Percentiles rank a stretch among this genome's conserved stretches.
Conservation (phyloP, 1,284 basidiomycete genomes). For the Apiotrichum akiyoshidainum region DNA sequence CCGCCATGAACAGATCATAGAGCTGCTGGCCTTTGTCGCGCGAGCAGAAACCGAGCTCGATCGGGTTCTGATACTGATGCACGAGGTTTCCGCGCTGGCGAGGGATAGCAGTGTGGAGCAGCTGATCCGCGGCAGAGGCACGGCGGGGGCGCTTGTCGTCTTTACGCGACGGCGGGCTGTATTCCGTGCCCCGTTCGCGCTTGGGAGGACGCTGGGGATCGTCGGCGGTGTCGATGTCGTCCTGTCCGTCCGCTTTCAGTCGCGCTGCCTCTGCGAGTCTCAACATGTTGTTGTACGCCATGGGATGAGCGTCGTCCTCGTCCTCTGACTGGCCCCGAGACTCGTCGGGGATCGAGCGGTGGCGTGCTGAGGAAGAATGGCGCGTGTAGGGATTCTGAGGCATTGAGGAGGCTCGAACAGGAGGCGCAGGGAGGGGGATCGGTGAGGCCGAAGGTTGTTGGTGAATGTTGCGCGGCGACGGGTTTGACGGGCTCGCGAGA, state of each 20-base stretch:
- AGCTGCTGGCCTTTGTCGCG: slow-evolving; percentile 72
- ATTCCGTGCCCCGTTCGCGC: neutral
- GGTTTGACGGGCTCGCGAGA: no score
- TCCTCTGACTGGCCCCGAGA: slow-evolving; percentile 28
- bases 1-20: slow-evolving; percentile 69
- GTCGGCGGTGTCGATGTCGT: slow-evolving; percentile 1
- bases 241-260: slow-evolving; percentile 35
- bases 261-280: slow-evolving; percentile 48
- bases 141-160: slow-evolving; percentile 11
- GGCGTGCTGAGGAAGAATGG: no score
- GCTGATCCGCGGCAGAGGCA: slow-evolving; percentile 17
- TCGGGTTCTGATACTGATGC: slow-evolving; percentile 35
- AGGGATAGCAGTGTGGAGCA: no score
- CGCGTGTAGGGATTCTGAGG: no score
- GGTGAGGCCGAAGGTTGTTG: no score
- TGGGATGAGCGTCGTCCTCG: slow-evolving; percentile 34
- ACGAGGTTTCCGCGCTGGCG: slow-evolving; percentile 29
- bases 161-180: neutral
- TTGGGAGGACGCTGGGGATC: neutral
- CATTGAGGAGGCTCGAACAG: no score
- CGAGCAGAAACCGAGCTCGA: slow-evolving; percentile 60
- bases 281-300: slow-evolving; percentile 46
- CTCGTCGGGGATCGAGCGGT: no score
- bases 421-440: no score
- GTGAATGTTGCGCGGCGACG: no score